These are phyloP conservation scores for Sparassis latifolia DNA, from an alignment of 1,284 basidiomycete genomes.

Conservation along the genomic window DNA sequence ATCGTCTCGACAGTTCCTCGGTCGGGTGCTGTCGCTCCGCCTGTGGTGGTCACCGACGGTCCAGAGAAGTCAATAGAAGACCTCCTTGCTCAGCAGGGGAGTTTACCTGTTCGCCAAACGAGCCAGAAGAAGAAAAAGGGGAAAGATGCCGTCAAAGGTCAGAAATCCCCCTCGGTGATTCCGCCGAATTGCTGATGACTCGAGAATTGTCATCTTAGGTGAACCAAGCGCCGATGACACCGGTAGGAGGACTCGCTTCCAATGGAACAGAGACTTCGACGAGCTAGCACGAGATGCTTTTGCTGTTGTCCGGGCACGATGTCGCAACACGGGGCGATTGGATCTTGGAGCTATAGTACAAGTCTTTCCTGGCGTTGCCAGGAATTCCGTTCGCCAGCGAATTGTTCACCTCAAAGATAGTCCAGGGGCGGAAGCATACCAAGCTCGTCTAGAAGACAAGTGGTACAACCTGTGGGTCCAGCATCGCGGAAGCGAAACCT, in stretches of 20 bases:
- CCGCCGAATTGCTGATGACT: not conserved
- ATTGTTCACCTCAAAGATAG: conserved; percentile 51
- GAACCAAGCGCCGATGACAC: not conserved
- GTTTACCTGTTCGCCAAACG: conserved; percentile 25
- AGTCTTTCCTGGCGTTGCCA: conserved; percentile 68
- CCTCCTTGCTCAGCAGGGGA: conserved; percentile 53
- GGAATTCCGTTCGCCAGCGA: conserved; percentile 63
- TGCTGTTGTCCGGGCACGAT: conserved; percentile 77
- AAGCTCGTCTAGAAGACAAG: conserved; percentile 72
- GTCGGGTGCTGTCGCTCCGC: conserved; percentile 17
- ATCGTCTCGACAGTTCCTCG: conserved; percentile 13
- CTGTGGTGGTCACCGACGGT: conserved; percentile 33
- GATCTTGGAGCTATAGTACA: conserved; percentile 71
- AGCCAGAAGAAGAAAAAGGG: conserved; percentile 30
- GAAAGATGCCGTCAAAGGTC: conserved; percentile 21
- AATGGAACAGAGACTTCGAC: conserved; percentile 82
- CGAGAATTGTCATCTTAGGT: not conserved
- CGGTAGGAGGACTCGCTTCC: conserved; percentile 52
- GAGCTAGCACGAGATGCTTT: conserved; percentile 82
- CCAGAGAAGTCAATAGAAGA: conserved; percentile 48
- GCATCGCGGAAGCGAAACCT: conserved; percentile 56
- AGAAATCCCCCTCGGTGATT: not conserved
- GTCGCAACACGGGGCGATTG: conserved; percentile 48
- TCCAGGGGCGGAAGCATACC: conserved; percentile 68
- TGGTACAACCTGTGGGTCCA: conserved; percentile 77